Evolutionary conservation across 2,329 filamentous ascomycete species (phyloP).

Genomic region (Dactylellina leptospora): DNA sequence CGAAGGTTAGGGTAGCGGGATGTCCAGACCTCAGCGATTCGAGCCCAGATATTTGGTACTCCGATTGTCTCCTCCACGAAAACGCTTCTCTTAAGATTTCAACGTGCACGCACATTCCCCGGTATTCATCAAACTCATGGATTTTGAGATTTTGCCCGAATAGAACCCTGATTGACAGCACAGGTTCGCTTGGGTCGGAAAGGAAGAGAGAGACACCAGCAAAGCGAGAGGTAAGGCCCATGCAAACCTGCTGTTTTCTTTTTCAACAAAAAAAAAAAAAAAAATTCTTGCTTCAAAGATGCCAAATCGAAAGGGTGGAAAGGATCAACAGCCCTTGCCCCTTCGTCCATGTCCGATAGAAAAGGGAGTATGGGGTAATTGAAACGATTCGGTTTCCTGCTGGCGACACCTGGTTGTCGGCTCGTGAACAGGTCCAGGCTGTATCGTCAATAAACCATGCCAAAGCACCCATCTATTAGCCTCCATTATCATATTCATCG

Average conservation of each 20-base stretch:
- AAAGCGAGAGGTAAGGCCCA: slow-evolving; percentile 48
- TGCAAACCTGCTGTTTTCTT: slow-evolving; percentile 34
- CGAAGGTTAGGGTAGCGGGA: slow-evolving; percentile 6
- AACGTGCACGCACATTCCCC: slow-evolving; percentile 5
- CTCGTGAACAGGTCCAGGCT: slow-evolving; percentile 48
- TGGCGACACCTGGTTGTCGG: slow-evolving; percentile 43
- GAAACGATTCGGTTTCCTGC: slow-evolving; percentile 50
- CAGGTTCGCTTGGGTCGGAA: slow-evolving; percentile 50
- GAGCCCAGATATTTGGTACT: too few relatives aligned
- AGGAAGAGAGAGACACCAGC: slow-evolving; percentile 30
- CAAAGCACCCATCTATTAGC: slow-evolving; percentile 44
- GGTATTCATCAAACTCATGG: slow-evolving; percentile 5
- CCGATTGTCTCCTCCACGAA: slow-evolving; percentile 18
- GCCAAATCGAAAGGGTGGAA: slow-evolving; percentile 40
- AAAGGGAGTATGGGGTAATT: slow-evolving; percentile 46
- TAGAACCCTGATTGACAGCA: slow-evolving; percentile 44
- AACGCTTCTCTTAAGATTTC: slow-evolving; percentile 6
- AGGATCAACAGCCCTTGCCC: slow-evolving; percentile 48
- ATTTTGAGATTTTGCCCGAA: slow-evolving; percentile 13
- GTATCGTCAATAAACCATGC: slow-evolving; percentile 40
- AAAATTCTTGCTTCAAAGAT: slow-evolving; percentile 31
- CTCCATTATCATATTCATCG: slow-evolving; percentile 13
- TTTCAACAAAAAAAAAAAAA: too few relatives aligned
- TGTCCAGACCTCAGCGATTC: background rate
- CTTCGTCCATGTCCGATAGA: slow-evolving; percentile 43